Base-by-base conservation (phyloP, 768 basidiomycete genomes). In the Coprinopsis strossmayeri region DNA sequence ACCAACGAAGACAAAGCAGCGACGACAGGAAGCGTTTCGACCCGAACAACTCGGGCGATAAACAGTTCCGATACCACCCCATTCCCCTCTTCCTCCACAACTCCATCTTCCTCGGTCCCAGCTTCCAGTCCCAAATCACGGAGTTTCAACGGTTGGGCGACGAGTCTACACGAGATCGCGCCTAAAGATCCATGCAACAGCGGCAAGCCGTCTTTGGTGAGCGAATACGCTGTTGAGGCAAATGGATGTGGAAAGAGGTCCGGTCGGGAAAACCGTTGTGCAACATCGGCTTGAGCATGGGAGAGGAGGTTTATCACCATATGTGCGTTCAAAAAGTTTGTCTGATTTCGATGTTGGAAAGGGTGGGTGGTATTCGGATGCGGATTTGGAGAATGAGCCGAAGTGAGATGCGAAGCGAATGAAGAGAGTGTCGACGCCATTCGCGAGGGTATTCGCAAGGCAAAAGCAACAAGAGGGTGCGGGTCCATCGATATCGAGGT, bases 401-500 rank as follows among this genome's bases (percentile, higher is more conserved):
- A 35, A 12, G 55, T 46, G 17, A 54, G 20, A 17, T 28, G 26
- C 3, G 55, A 53, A 5, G 45, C 49, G 4, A 58, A 48, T 1
- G 69, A 46, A 46, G 69, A 66, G 23, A 88, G 73, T 0, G 78
- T 68, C 2, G 72, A 66, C 0, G 92, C 91, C 81, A 95, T 88
- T 2, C 91, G 76, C 0, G 92, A 95, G 3, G 94, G 94, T 15
- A 91, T 74, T 27, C 91, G 85, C 17, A 98, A 75, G 15, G 92
- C 85, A 63, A 97, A 98, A 0, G 91, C 78, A 58, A 98, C 78
- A 49, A 96, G 77, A 0, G 93, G 91, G 55, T 81, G 70, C 1
- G 94, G 94, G 55, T 91, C 81, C 73, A 98, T 80, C 2, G 94
- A 81, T 59, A 97, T 82, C 24, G 91, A 92, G 18, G 91, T 82